These are phyloP conservation scores for Serendipita indica DNA, from an alignment of 768 basidiomycete species.

Conservation along the genomic window DNA sequence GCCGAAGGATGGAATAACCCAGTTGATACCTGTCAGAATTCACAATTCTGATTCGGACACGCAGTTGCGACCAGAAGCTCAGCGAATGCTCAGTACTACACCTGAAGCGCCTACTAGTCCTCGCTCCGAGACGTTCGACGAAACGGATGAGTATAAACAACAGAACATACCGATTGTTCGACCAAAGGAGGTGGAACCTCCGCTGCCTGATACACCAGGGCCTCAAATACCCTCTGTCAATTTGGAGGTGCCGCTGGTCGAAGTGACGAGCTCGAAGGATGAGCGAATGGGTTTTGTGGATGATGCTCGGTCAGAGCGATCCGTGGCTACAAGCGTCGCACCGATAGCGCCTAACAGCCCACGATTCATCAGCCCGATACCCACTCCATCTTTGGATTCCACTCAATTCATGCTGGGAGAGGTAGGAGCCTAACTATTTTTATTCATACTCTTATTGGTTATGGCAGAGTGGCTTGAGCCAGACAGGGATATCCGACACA, in stretches of 20 bases:
- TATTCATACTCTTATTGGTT: no score
- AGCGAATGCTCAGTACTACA: not conserved
- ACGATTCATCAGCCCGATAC: not conserved
- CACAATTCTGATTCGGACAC: not conserved
- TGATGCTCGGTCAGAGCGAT: constrained; percentile 4
- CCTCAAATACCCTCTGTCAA: not conserved
- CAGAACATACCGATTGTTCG: no score
- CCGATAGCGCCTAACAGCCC: constrained; percentile 1
- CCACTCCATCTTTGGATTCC: not conserved
- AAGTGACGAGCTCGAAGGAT: not conserved
- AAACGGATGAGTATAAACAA: no score
- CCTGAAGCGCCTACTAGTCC: not conserved
- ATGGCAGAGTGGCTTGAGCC: no score
- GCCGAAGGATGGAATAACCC: not conserved
- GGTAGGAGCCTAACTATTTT: no score
- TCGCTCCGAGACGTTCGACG: not conserved
- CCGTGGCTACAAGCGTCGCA: not conserved
- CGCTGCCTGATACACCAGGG: not conserved
- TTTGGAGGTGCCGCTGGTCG: not conserved
- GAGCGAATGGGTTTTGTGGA: not conserved
- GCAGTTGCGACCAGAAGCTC: not conserved
- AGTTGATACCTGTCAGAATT: not conserved
- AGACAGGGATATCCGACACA: no score
- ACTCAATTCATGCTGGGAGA: not conserved
- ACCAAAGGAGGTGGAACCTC: no score